Evolutionary conservation across 2,329 filamentous ascomycete genomes (phyloP), one percentile per base, ranked within the genome.

Genomic region (Dothistroma pini): DNA sequence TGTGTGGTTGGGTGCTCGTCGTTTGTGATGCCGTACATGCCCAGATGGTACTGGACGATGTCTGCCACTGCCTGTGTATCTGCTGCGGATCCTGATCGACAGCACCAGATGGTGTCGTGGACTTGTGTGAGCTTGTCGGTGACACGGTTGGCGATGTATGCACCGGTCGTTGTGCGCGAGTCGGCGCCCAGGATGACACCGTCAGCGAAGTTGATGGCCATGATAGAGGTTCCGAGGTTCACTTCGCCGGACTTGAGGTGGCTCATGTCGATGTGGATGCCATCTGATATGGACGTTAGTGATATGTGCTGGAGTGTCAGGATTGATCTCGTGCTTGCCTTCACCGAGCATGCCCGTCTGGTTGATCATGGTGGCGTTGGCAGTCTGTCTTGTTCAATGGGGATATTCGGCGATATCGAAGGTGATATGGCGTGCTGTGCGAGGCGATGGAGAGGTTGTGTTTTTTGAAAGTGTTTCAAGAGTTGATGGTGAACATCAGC

Each of bases 71-170:
- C 95, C 79, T 99, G 95, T 62, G 95, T 99, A 75, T 99, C 95
- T 69, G 95, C 95, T 34, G 95, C 95, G 29, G 95, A 99, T 56
- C 95, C 95, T 63, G 95, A 97, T 73, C 95, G 89, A 82, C 95
- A 99, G 82, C 95, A 99, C 95, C 95, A 99, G 79, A 99, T 97
- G 62, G 93, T 97, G 78, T 99, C 95, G 80, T 96, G 90, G 63
- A 99, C 93, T 82, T 93, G 90, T 72, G 95, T 99, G 76, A 99
- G 87, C 84, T 99, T 99, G 84, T 99, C 95, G 67, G 95, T 99
- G 68, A 99, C 95, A 83, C 95, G 89, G 80, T 99, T 99, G 72
- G 95, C 95, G 75, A 99, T 97, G 84, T 97, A 99, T 71, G 93
- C 88, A 72, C 95, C 95, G 58, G 93, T 99, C 52, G 95, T 99